phyloP scores from a whole-genome alignment of 2,329 filamentous ascomycete species.

The Ophiostoma ips region DNA sequence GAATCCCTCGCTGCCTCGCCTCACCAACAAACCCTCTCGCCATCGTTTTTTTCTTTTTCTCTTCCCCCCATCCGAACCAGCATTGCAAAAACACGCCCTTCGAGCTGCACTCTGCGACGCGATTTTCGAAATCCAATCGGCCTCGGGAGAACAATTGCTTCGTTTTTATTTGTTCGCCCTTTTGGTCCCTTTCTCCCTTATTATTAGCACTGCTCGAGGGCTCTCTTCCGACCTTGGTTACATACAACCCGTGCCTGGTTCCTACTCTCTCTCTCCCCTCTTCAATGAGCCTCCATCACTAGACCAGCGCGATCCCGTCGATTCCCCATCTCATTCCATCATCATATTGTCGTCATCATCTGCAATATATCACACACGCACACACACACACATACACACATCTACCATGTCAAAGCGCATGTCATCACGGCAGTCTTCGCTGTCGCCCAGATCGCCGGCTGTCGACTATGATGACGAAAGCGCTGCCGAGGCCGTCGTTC shows the following conservation, averaged over 20 bases:
- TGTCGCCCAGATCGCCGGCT: constrained; percentile 33
- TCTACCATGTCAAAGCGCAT: constrained; percentile 13
- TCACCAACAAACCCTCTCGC: background rate
- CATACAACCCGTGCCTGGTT: no score
- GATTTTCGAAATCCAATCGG: background rate
- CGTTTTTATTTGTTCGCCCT: background rate
- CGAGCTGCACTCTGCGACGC: background rate
- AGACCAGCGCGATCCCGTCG: no score
- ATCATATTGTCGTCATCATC: background rate
- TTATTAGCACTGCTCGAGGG: no score
- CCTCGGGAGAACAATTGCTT: background rate
- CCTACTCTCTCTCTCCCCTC: no score
- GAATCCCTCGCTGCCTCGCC: background rate
- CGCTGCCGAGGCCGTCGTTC: constrained; percentile 25
- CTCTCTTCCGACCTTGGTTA: no score
- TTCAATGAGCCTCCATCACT: no score
- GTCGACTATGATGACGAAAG: constrained; percentile 34
- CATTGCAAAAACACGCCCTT: background rate
- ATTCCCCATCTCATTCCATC: no score
- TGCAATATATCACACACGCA: background rate
- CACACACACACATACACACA: background rate
- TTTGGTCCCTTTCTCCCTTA: background rate
- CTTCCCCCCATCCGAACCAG: background rate
- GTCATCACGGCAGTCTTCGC: constrained; percentile 29
- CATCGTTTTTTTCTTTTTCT: no score